Base-by-base conservation (phyloP, 306 rosid genomes). In the Purshia tridentata region DNA sequence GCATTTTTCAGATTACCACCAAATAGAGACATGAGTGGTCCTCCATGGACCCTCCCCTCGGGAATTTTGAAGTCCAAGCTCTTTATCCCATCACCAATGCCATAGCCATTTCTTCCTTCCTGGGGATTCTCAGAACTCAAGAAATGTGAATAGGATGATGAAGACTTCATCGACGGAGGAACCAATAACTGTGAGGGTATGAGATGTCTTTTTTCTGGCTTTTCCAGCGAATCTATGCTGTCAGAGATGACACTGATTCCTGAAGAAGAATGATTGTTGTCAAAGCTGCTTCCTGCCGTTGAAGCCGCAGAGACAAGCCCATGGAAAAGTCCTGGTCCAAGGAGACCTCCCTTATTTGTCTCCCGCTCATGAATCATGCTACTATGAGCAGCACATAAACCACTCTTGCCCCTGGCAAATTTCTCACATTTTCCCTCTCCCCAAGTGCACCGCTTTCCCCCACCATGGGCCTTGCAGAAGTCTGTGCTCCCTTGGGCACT, bases 401-500 rank as follows among this genome's bases (percentile, higher is more conserved):
- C 99, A 18, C 96, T 90, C 86, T 84, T 91, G 42, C 99, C 99
- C 80, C 99, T 84, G 5, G 99, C 97, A 68, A 94, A 94, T 75
- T 91, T 94, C 79, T 94, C 99, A 19, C 99, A 94, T 72, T 83
- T 84, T 9, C 95, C 96, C 35, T 89, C 92, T 70, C 91, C 96
- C 99, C 99, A 94, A 11, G 65, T 85, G 76, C 99, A 94, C 46
- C 99, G 70, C 77, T 94, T 94, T 45, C 99, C 99, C 49, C 99
- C 99, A 40, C 99, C 99, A 76, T 94, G 99, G 14, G 99, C 99
- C 84, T 94, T 94, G 88, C 99, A 94, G 89, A 89, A 94, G 61
- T 91, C 96, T 45, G 99, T 94, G 87, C 99, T 91, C 48, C 99
- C 99, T 73, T 94, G 97, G n/a, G 99, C 99, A 82, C 99, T 94